Base-by-base conservation (phyloP, 345 rosid genomes). In the Pistacia integerrima region DNA sequence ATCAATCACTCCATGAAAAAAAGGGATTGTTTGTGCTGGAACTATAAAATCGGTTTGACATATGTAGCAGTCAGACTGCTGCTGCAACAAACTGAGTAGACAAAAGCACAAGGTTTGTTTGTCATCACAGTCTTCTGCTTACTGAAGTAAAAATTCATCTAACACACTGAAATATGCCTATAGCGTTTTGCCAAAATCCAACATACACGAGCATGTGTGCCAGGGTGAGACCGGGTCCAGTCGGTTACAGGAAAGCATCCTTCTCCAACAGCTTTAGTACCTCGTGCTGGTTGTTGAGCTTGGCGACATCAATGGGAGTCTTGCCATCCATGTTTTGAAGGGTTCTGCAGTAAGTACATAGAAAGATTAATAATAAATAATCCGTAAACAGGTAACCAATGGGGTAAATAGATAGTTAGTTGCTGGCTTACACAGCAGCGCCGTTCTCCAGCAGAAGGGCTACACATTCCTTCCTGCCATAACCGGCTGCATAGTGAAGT, bases 241-340 rank as follows among this genome's bases (percentile, higher is more conserved):
- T 55, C 10, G 57, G 30, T 88, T 84, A 96, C 84, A 93, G 94
- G 88, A 96, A 93, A 11, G 94, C 99, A 71, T 93, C 97, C 87
- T 93, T 93, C 91, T 96, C 97, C 7, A 96, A 91, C 72, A 96
- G 85, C 88, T 93, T 92, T 68, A 96, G 89, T 66, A 93, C 98
- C 5, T 96, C 97, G 0, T 91, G 85, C 85, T 96, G 99, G 84
- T 81, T 93, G 86, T 93, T 96, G 78, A 96, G 89, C 87, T 92
- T 96, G 14, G 98, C 99, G 8, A 96, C 99, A 38, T 96, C 99
- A 5, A 92, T 90, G 33, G 99, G 97, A 49, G 97, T 96, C 92
- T 96, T 96, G 55, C 97, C 97, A 57, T 96, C 99, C 86, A 90
- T 81, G 92, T 96, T 96, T 84, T 91, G 98, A 56, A 93, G 94